Evolutionary conservation across 2,329 filamentous ascomycete species (phyloP).

Genomic region (Thielaviopsis musarum): DNA sequence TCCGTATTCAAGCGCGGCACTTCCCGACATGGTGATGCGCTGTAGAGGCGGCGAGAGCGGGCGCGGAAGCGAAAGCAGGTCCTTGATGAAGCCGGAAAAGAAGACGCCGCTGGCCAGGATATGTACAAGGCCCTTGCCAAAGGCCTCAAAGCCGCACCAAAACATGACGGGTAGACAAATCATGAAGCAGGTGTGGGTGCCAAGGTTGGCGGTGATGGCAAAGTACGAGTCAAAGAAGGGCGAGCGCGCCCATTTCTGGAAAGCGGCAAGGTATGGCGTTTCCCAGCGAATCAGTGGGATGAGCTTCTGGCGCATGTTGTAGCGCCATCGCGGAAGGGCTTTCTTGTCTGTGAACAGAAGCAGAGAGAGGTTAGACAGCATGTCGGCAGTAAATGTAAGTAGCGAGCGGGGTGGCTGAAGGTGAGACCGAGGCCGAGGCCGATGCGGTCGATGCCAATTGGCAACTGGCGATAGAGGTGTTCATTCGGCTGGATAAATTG

Average conservation of each 20-base stretch:
- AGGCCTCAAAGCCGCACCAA: conserved; percentile 78
- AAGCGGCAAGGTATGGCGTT: conserved; percentile 77
- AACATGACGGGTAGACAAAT: conserved; percentile 84
- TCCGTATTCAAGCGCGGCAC: conserved; percentile 85
- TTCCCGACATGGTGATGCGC: conserved; percentile 94
- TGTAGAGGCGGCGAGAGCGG: conserved; percentile 83
- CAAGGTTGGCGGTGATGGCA: conserved; percentile 86
- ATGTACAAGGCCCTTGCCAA: conserved; percentile 68
- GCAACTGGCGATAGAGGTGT: too few species aligned
- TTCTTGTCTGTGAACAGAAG: conserved; percentile 48
- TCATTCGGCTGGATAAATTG: too few species aligned
- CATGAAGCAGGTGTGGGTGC: conserved; percentile 99
- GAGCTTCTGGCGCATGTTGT: conserved; percentile 60
- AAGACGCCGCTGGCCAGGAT: conserved; percentile 67
- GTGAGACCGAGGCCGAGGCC: too few species aligned
- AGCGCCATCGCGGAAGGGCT: conserved; percentile 76
- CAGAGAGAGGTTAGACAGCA: not conserved
- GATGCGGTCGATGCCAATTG: too few species aligned
- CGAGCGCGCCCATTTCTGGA: conserved; percentile 66
- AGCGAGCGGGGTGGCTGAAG: not conserved
- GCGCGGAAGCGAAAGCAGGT: conserved; percentile 79
- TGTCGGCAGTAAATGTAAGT: too few species aligned
- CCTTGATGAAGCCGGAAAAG: conserved; percentile 85
- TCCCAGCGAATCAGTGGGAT: conserved; percentile 86
- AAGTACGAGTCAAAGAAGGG: conserved; percentile 90